Evolutionary conservation across 805 yeast species (phyloP).

Genomic region (Candida cerambycidarum): DNA sequence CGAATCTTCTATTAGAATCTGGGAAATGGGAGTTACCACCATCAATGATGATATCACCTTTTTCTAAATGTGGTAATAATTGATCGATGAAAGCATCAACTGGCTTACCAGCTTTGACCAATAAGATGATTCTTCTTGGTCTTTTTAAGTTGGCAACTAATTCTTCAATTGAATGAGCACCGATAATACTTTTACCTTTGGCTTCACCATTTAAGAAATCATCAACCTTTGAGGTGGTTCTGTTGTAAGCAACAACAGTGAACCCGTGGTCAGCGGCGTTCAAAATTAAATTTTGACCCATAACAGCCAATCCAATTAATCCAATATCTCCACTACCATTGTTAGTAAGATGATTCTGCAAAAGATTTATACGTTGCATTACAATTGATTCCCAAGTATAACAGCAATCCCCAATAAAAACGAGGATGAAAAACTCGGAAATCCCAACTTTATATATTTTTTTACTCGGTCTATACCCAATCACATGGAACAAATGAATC

Average conservation of each 20-base stretch:
- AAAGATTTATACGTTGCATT: constrained; percentile 7
- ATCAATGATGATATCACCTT: constrained; percentile 97
- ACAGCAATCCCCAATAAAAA: constrained; percentile 4
- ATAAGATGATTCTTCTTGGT: constrained; percentile 92
- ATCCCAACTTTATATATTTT: constrained; percentile 1
- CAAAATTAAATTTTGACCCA: constrained; percentile 97
- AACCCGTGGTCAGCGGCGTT: constrained; percentile 99
- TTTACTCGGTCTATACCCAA: neutral
- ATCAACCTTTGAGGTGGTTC: constrained; percentile 95
- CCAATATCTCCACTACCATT: constrained; percentile 90
- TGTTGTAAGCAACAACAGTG: constrained; percentile 97
- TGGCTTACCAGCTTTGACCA: constrained; percentile 96
- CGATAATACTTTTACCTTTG: constrained; percentile 93
- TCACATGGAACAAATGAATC: neutral
- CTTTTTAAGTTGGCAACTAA: constrained; percentile 85
- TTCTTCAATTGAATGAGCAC: constrained; percentile 92
- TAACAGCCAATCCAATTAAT: constrained; percentile 98
- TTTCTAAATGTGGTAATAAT: constrained; percentile 85
- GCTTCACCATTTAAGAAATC: constrained; percentile 92
- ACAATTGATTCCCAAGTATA: neutral
- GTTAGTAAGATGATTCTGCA: constrained; percentile 19
- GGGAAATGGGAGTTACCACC: constrained; percentile 99
- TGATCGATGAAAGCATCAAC: constrained; percentile 90
- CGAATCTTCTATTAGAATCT: constrained; percentile 95
- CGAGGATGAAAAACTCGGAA: constrained; percentile 7